Evolutionary conservation across 2,329 filamentous ascomycete species (phyloP).

Genomic region (Cladosporium sphaerospermum): DNA sequence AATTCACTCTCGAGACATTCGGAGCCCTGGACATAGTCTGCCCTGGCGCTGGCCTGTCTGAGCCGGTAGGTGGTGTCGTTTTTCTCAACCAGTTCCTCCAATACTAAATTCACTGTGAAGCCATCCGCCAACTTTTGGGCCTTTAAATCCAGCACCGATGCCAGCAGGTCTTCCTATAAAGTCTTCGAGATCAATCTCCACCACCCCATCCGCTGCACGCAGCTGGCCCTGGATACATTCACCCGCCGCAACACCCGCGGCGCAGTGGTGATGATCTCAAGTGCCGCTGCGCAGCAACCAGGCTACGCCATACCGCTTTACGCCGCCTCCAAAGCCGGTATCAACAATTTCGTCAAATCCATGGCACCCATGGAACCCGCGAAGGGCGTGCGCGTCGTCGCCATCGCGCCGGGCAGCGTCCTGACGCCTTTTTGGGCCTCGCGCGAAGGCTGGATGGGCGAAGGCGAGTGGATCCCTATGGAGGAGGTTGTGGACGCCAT

Average conservation of each 20-base stretch:
- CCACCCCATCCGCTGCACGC: slow-evolving; percentile 39
- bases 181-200: slow-evolving; percentile 38
- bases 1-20: slow-evolving; percentile 39
- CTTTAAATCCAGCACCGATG: slow-evolving; percentile 6
- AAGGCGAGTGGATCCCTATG: slow-evolving; percentile 9
- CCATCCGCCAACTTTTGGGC: slow-evolving; percentile 10
- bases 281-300: slow-evolving; percentile 35
- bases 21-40: slow-evolving; percentile 38
- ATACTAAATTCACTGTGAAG: not conserved
- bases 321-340: slow-evolving; percentile 35
- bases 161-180: slow-evolving; percentile 18
- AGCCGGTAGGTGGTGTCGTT: slow-evolving; percentile 24
- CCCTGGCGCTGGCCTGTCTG: slow-evolving; percentile 38
- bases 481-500: slow-evolving; percentile 14
- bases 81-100: not conserved
- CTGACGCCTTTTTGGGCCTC: slow-evolving; percentile 35
- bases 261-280: slow-evolving; percentile 33
- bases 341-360: slow-evolving; percentile 41
- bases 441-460: slow-evolving; percentile 2
- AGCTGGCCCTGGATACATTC: slow-evolving; percentile 37
- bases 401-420: slow-evolving; percentile 53
- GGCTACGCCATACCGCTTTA: slow-evolving; percentile 35
- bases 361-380: slow-evolving; percentile 41
- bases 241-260: slow-evolving; percentile 14
- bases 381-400: slow-evolving; percentile 49